These are phyloP conservation scores for Dentipellis fragilis DNA, from an alignment of 768 basidiomycete species.

Conservation along the genomic window DNA sequence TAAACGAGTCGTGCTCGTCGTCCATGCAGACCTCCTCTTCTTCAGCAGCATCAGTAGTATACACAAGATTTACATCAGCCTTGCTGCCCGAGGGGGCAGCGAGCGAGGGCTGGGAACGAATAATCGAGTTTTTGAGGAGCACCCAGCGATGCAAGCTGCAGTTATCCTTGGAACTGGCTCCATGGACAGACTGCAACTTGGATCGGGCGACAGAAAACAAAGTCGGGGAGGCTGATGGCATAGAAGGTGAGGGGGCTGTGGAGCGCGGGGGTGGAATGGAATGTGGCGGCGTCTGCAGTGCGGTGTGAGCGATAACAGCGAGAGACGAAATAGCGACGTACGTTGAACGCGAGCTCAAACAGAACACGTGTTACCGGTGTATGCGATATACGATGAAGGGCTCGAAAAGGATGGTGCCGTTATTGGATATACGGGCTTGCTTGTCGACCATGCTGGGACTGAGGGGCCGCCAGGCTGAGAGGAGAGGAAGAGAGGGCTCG, in stretches of 20 bases:
- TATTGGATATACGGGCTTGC: constrained; percentile 69
- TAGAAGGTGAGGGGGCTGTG: constrained; percentile 22
- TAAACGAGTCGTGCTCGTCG: constrained; percentile 55
- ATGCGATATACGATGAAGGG: constrained; percentile 83
- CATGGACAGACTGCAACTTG: constrained; percentile 54
- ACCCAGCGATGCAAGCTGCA: constrained; percentile 82
- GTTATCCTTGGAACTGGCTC: constrained; percentile 44
- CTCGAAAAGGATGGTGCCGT: constrained; percentile 82
- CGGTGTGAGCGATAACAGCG: not conserved
- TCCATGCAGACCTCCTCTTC: constrained; percentile 36
- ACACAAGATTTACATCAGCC: constrained; percentile 24
- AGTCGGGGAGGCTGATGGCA: constrained; percentile 33
- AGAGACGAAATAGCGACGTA: constrained; percentile 1
- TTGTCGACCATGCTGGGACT: constrained; percentile 69
- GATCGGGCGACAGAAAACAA: constrained; percentile 47
- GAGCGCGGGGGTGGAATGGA: constrained; percentile 7
- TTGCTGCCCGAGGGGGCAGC: constrained; percentile 20
- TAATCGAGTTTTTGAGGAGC: constrained; percentile 76
- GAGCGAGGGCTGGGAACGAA: constrained; percentile 38
- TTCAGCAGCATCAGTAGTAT: constrained; percentile 32
- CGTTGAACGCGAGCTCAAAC: not conserved
- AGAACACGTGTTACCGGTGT: constrained; percentile 40
- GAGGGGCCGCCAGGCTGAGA: constrained; percentile 18
- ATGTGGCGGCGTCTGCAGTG: constrained; percentile 6
- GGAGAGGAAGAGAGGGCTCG: constrained; percentile 8